Conservation (phyloP, 345 rosid genomes). For the Clausena lansium region DNA sequence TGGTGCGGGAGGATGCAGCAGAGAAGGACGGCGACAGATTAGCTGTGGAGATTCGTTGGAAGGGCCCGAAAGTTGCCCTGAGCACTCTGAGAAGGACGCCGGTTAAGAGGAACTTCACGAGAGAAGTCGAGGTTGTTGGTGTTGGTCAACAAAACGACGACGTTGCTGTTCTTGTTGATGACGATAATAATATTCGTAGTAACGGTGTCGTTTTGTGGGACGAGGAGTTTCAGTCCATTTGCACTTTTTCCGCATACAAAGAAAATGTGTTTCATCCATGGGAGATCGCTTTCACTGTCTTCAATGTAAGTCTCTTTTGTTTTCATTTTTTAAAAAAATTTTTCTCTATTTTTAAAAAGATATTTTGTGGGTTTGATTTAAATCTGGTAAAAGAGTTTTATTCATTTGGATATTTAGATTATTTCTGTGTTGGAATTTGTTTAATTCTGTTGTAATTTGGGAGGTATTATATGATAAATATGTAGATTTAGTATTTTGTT, state of each 20-base stretch:
- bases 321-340: not conserved
- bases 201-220: conserved; percentile 71
- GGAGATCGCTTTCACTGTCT: conserved; percentile 88
- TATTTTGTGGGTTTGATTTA: not conserved
- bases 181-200: not conserved
- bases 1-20: conserved; percentile 39
- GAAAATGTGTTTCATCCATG: conserved; percentile 81
- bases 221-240: conserved; percentile 74
- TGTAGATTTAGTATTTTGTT: not conserved
- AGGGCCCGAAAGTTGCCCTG: conserved; percentile 82
- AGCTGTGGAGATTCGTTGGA: conserved; percentile 91
- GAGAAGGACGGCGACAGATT: conserved; percentile 36
- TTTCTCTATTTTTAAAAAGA: not conserved
- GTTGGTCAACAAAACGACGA: not conserved
- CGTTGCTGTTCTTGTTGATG: not conserved
- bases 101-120: conserved; percentile 84
- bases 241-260: conserved; percentile 67
- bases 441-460: not conserved
- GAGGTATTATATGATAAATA: not conserved
- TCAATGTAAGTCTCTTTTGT: conserved; percentile 55
- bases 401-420: not conserved
- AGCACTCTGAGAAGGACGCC: conserved; percentile 67
- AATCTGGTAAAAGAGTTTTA: not conserved
- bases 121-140: conserved; percentile 42
- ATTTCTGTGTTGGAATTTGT: not conserved